phyloP scores from a whole-genome alignment of 2,329 filamentous ascomycete genomes.

The Fusarium temperatum region DNA sequence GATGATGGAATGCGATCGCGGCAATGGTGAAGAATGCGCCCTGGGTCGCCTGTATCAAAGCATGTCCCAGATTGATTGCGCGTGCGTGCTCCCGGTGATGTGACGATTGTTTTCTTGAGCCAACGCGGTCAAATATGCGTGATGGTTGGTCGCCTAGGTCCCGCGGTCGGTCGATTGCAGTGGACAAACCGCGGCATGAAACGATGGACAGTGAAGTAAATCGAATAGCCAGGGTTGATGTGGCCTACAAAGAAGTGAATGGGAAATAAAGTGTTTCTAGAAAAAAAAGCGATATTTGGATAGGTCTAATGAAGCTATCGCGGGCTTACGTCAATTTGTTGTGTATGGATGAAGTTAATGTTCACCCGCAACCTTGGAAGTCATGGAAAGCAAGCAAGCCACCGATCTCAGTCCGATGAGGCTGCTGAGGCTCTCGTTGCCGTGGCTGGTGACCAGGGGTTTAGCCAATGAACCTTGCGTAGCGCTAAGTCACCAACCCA shows the following conservation, averaged over 20 bases:
- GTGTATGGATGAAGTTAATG: constrained; percentile 28
- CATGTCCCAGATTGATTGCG: constrained; percentile 28
- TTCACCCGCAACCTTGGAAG: constrained; percentile 13
- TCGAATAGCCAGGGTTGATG: neutral
- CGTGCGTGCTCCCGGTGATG: neutral
- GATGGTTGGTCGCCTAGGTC: constrained; percentile 38
- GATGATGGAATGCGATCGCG: constrained; percentile 27
- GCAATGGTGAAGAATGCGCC: constrained; percentile 30
- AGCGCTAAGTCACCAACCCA: neutral
- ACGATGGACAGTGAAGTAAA: neutral
- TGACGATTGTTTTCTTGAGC: constrained; percentile 2
- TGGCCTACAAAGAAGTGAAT: neutral
- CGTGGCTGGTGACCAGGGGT: constrained; percentile 35
- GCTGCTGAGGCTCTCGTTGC: constrained; percentile 39
- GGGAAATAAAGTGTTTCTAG: neutral
- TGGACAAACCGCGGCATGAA: constrained; percentile 40
- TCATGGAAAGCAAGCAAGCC: constrained; percentile 25
- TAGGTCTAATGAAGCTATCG: constrained; percentile 22
- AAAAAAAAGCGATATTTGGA: neutral
- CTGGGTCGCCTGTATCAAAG: constrained; percentile 32
- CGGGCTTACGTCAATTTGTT: constrained; percentile 16
- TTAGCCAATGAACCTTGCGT: constrained; percentile 13
- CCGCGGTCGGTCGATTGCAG: constrained; percentile 39
- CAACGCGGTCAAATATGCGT: constrained; percentile 39
- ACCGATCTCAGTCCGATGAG: constrained; percentile 34